These are phyloP conservation scores for Leucocoprinus leucothites DNA, from an alignment of 768 basidiomycete species.

Conservation along the genomic window DNA sequence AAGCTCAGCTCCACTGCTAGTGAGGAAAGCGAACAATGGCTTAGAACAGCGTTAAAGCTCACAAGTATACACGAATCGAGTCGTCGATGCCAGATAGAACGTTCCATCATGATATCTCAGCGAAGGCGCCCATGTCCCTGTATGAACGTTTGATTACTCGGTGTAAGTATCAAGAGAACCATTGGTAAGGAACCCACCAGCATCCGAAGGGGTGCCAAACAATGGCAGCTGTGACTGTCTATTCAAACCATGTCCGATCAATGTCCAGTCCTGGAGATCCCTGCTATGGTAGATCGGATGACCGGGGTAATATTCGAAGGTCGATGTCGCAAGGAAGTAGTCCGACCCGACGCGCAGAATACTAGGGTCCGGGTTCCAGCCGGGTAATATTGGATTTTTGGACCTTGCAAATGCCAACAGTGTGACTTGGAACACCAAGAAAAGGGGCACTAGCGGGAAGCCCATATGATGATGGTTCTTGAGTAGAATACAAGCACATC, in stretches of 20 bases:
- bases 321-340: slow-evolving; percentile 37
- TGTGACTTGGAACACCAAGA: background rate
- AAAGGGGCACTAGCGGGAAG: no score
- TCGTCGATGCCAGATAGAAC: slow-evolving; percentile 34
- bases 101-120: slow-evolving; percentile 32
- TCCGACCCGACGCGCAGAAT: slow-evolving; percentile 35
- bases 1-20: slow-evolving; percentile 25
- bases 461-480: no score
- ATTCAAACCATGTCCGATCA: slow-evolving; percentile 36
- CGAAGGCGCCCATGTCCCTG: slow-evolving; percentile 34
- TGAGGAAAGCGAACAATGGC: background rate
- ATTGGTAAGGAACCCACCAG: slow-evolving; percentile 20
- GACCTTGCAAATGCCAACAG: slow-evolving; percentile 5
- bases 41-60: slow-evolving; percentile 5
- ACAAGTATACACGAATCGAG: slow-evolving; percentile 38
- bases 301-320: slow-evolving; percentile 39
- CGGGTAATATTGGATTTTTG: slow-evolving; percentile 35
- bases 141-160: background rate
- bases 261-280: slow-evolving; percentile 31
- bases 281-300: slow-evolving; percentile 41
- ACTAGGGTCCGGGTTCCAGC: slow-evolving; percentile 40
- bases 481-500: no score
- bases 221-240: slow-evolving; percentile 32
- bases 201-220: slow-evolving; percentile 35
- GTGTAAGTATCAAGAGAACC: background rate